Conservation (phyloP, 2,329 filamentous ascomycete genomes). For the Botryosphaeria agaves region DNA sequence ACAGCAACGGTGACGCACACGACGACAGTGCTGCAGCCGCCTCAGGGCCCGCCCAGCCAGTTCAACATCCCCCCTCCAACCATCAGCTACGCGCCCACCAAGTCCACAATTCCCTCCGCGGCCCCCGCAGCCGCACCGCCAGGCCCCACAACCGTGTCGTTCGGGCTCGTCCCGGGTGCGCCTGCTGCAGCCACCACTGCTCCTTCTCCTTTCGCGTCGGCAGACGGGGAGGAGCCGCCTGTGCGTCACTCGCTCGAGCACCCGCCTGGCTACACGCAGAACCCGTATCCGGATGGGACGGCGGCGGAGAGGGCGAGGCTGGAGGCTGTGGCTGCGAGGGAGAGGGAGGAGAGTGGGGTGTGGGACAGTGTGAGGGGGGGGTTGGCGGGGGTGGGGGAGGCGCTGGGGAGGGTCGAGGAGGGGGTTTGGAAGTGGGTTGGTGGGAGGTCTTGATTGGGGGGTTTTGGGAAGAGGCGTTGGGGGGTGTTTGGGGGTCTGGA, state of each 20-base stretch:
- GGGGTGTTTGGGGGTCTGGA: neutral
- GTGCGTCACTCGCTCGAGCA: conserved; percentile 17
- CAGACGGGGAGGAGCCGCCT: too few species aligned
- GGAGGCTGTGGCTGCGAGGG: conserved; percentile 9
- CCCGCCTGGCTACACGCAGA: conserved; percentile 31
- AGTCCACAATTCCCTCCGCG: conserved; percentile 15
- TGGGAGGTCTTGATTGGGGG: conserved; percentile 4
- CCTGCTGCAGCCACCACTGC: too few species aligned
- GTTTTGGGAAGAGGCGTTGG: neutral
- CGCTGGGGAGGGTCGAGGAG: conserved; percentile 26
- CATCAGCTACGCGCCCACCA: conserved; percentile 18
- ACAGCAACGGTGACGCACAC: conserved; percentile 11
- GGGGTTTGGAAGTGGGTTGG: conserved; percentile 31
- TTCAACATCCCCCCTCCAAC: conserved; percentile 21
- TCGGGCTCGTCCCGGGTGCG: conserved; percentile 16
- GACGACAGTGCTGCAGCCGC: conserved; percentile 13
- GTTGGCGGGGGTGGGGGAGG: conserved; percentile 21
- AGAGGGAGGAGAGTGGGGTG: conserved; percentile 8
- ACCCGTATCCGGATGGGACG: conserved; percentile 22
- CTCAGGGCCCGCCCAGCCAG: conserved; percentile 16
- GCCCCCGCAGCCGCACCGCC: conserved; percentile 9
- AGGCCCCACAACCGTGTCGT: conserved; percentile 18
- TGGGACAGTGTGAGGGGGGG: conserved; percentile 24
- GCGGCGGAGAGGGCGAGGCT: conserved; percentile 16
- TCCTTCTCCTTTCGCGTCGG: too few species aligned